Evolutionary conservation across 495 filamentous ascomycete genomes (phyloP), one percentile per base, ranked within the genome.

Genomic region (Annulohypoxylon stygium): DNA sequence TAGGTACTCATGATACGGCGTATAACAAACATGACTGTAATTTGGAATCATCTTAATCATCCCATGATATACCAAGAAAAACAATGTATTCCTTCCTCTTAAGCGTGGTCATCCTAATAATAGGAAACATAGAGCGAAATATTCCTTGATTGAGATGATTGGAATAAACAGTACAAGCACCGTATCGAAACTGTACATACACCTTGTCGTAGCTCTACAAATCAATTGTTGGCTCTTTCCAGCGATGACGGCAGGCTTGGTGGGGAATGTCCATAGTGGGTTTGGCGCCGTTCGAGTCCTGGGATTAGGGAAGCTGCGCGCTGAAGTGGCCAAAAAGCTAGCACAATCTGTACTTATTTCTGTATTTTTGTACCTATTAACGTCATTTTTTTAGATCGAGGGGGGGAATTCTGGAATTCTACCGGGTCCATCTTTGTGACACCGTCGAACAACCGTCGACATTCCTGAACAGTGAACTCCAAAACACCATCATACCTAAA

Each of bases 371-470:
- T 30, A 39, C 36, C 36, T 64, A 69, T 66, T 70, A 74, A 74
- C 71, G 71, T 74, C 71, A 74, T 74, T 74, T 74, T 69, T 69
- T 54, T 23, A 41, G 4, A 45, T 70, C 66, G 66, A 70, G 55
- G 61, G 71, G 64, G 61, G 66, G 23, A 37, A 65, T 61, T 23
- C 20, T 23, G 30, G 30, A 6, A 30, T 30, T 30, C 30, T 4
- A 30, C 30, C 5, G 30, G 30, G 30, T 30, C 30, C 37, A 26
- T 60, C 65, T 68, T 73, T 73, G 64, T 69, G 48, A 61, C 61
- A 74, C 62, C n/a, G 48, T 43, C 39, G 39, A 30, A 30, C 30
- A 30, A 43, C 39, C 39, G 39, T 67, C 61, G 54, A 73, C 65
- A 73, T 73, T 73, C 59, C 59, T 69, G 33, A 47, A 4, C 25